phyloP scores from a whole-genome alignment of 2,329 filamentous ascomycete genomes.

The Laburnicola sp. region DNA sequence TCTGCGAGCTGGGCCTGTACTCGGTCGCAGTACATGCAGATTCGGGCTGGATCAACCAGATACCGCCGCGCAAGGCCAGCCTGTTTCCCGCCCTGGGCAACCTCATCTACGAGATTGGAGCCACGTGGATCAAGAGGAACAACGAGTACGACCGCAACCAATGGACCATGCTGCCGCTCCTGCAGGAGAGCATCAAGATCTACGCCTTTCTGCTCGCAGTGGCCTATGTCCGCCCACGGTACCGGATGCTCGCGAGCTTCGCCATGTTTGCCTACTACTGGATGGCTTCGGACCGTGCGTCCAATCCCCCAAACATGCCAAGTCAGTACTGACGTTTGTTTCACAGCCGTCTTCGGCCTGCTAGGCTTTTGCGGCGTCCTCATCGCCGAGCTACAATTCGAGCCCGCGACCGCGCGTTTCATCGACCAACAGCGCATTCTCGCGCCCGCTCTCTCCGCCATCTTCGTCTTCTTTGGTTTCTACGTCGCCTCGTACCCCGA shows the following conservation, averaged over 20 bases:
- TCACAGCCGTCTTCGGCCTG: slow-evolving; percentile 10
- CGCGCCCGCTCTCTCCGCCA: slow-evolving; percentile 8
- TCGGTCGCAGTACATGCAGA: slow-evolving; percentile 11
- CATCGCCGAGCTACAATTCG: slow-evolving; percentile 12
- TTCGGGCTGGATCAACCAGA: slow-evolving; percentile 8
- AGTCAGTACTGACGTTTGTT: background rate
- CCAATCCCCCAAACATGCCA: background rate
- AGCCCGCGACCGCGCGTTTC: slow-evolving; percentile 10
- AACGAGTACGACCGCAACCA: slow-evolving; percentile 13
- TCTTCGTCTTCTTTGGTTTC: slow-evolving; percentile 9
- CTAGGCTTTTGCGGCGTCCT: slow-evolving; percentile 14
- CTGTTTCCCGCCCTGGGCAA: slow-evolving; percentile 5
- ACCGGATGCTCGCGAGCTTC: slow-evolving; percentile 9
- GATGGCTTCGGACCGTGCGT: slow-evolving; percentile 9
- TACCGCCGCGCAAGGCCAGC: slow-evolving; percentile 8
- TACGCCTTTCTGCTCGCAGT: slow-evolving; percentile 10
- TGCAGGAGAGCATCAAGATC: slow-evolving; percentile 13
- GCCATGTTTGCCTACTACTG: slow-evolving; percentile 11
- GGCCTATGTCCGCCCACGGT: slow-evolving; percentile 8
- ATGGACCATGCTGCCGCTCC: slow-evolving; percentile 14
- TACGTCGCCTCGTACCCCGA: slow-evolving; percentile 12
- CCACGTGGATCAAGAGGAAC: slow-evolving; percentile 12
- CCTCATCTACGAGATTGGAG: slow-evolving; percentile 7
- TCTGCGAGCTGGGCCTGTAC: slow-evolving; percentile 11
- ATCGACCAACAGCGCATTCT: slow-evolving; percentile 6